These are phyloP conservation scores for Aspergillus uvarum DNA, from an alignment of 2,329 filamentous ascomycete genomes.

Conservation along the genomic window DNA sequence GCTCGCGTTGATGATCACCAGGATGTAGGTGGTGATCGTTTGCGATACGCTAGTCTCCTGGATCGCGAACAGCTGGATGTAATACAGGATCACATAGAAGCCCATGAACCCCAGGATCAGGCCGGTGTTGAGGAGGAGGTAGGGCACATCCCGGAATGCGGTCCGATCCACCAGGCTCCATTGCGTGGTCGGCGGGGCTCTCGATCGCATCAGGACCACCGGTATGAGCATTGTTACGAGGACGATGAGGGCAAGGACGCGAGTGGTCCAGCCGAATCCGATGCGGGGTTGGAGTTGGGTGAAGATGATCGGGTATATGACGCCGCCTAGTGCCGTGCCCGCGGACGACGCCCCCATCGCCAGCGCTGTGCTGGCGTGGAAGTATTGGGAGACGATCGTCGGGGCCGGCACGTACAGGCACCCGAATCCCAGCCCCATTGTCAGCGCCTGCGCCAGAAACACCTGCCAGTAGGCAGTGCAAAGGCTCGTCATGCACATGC, in stretches of 20 bases:
- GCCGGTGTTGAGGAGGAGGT: slow-evolving; percentile 39
- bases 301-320: neutral
- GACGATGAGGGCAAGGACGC: neutral
- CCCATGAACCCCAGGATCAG: slow-evolving; percentile 45
- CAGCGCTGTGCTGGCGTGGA: neutral
- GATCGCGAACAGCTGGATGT: slow-evolving; percentile 55
- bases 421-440: neutral
- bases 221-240: neutral
- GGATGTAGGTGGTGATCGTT: slow-evolving; percentile 56
- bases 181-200: slow-evolving; percentile 26
- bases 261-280: neutral
- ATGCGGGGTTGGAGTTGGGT: neutral
- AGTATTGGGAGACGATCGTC: slow-evolving; percentile 3
- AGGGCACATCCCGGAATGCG: slow-evolving; percentile 38
- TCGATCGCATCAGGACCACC: neutral
- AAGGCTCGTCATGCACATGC: neutral
- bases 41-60: slow-evolving; percentile 44
- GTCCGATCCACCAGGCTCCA: slow-evolving; percentile 37
- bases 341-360: neutral
- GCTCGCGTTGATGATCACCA: slow-evolving; percentile 60
- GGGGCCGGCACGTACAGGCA: slow-evolving; percentile 4
- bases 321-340: neutral
- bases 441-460: slow-evolving; percentile 1
- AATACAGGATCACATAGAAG: slow-evolving; percentile 53
- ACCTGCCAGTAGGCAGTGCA: slow-evolving; percentile 5